These are phyloP conservation scores for Naematelia encephala DNA, from an alignment of 768 basidiomycete genomes.

Conservation along the genomic window DNA sequence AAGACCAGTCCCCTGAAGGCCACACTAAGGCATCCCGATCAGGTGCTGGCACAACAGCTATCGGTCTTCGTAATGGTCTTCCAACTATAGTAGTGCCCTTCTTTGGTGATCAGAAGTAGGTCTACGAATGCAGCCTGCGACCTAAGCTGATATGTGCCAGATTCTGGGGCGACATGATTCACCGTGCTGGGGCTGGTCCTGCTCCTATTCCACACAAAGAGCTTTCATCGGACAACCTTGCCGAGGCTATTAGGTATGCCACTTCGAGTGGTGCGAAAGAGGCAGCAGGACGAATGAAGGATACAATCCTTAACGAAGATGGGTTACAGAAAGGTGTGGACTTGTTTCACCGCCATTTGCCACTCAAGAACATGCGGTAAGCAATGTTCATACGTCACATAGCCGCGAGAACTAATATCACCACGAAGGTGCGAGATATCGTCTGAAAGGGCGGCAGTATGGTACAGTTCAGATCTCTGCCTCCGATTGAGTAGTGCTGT, in stretches of 20 bases:
- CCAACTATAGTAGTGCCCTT: slow-evolving; percentile 66
- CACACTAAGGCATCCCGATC: not conserved
- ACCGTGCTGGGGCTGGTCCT: slow-evolving; percentile 63
- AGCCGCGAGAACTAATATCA: slow-evolving; percentile 3
- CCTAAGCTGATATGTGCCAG: slow-evolving; percentile 6
- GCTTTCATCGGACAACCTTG: slow-evolving; percentile 56
- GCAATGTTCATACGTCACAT: slow-evolving; percentile 2
- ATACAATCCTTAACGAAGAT: slow-evolving; percentile 57
- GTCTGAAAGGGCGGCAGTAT: slow-evolving; percentile 57
- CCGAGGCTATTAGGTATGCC: slow-evolving; percentile 58
- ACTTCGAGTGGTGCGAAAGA: slow-evolving; percentile 55
- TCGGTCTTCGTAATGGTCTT: slow-evolving; percentile 60
- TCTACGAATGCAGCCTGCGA: not conserved
- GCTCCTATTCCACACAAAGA: slow-evolving; percentile 60
- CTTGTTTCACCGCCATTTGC: slow-evolving; percentile 62
- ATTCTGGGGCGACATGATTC: slow-evolving; percentile 61
- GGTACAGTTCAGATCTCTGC: slow-evolving; percentile 58
- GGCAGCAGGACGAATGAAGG: slow-evolving; percentile 57
- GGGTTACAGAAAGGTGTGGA: slow-evolving; percentile 52
- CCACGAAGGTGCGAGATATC: slow-evolving; percentile 59
- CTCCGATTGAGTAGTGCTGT: slow-evolving; percentile 59
- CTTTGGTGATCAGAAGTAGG: slow-evolving; percentile 61
- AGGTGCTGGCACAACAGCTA: slow-evolving; percentile 65
- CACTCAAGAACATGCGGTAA: slow-evolving; percentile 61
- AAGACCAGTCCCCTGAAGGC: not conserved